Evolutionary conservation across 441 rosid species (phyloP).

Genomic region (Gossypium davidsonii): DNA sequence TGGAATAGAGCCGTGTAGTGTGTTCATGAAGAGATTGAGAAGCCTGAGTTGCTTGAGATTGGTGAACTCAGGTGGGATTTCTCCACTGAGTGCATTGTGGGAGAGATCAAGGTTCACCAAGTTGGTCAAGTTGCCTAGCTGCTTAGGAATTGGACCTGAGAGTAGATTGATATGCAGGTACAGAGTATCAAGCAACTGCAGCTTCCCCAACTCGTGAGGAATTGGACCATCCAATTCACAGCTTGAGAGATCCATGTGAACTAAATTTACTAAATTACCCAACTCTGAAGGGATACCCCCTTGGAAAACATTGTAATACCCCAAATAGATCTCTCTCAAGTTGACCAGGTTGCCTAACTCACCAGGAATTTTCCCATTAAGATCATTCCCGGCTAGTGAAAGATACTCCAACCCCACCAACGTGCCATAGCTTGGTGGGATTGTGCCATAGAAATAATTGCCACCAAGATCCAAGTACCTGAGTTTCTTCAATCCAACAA

Average conservation of each 20-base stretch:
- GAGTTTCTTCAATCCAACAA: slow-evolving; percentile 30
- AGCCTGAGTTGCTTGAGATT: slow-evolving; percentile 37
- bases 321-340: slow-evolving; percentile 39
- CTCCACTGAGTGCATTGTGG: slow-evolving; percentile 37
- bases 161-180: slow-evolving; percentile 35
- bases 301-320: slow-evolving; percentile 35
- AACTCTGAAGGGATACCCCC: slow-evolving; percentile 44
- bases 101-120: slow-evolving; percentile 46
- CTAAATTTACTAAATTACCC: slow-evolving; percentile 35
- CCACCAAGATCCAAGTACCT: slow-evolving; percentile 42
- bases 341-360: slow-evolving; percentile 39
- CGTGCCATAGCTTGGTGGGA: slow-evolving; percentile 35
- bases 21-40: slow-evolving; percentile 45
- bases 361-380: slow-evolving; percentile 38
- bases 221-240: slow-evolving; percentile 39
- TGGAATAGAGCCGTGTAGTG: slow-evolving; percentile 45
- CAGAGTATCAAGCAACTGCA: slow-evolving; percentile 33
- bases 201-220: slow-evolving; percentile 39
- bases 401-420: slow-evolving; percentile 33
- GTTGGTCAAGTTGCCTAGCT: slow-evolving; percentile 39
- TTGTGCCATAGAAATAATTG: slow-evolving; percentile 37
- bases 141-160: slow-evolving; percentile 38
- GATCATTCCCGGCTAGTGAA: slow-evolving; percentile 43
- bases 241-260: slow-evolving; percentile 37
- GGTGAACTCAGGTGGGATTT: slow-evolving; percentile 35